Evolutionary conservation across 257 asterid genomes (phyloP), one percentile per base, ranked within the genome.

Genomic region (Henckelia pumila): DNA sequence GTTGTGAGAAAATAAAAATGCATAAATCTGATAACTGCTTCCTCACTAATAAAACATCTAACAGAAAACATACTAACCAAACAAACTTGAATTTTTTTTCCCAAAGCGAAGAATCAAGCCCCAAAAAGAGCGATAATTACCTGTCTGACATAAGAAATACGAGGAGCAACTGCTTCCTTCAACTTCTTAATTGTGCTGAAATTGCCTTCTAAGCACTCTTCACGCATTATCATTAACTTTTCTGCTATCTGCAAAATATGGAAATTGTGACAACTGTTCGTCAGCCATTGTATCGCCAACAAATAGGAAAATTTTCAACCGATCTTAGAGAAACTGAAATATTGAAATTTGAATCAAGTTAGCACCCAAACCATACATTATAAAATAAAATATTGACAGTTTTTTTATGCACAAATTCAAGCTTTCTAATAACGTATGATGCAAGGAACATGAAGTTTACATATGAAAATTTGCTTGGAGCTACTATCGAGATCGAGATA

Each of bases 171-270:
- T 65, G 86, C 63, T 73, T 77, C 79, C 74, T 67, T 84, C 30
- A 89, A 78, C 37, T n/a, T 66, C 68, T 69, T 68, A 64, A 87
- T 78, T 3, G 85, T 70, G 64, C 75, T 75, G 59, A 84, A 89
- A 59, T 87, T 78, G 20, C 94, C 94, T 67, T 80, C 86, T 70
- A 68, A 65, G 68, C 97, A 88, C 64, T 84, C 88, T 75, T 85
- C 92, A 61, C 77, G 92, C 92, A 88, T 90, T 26, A 73, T 63
- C 95, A 87, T 84, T 78, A 88, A 21, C 29, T 83, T 80, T 72
- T 75, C 76, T 30, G 92, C 89, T 14, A 89, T 71, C 94, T 89
- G 70, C 0, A 44, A 37, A 8, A 33, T 33, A 7, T 3, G 19
- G 0, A 44, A 44, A 0, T 13, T 14, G 1, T 0, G 52, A 44